Percentiles rank a stretch among this genome's conserved stretches.
Conservation (phyloP, 2,329 filamentous ascomycete species). For the Sporothrix brunneoviolacea region DNA sequence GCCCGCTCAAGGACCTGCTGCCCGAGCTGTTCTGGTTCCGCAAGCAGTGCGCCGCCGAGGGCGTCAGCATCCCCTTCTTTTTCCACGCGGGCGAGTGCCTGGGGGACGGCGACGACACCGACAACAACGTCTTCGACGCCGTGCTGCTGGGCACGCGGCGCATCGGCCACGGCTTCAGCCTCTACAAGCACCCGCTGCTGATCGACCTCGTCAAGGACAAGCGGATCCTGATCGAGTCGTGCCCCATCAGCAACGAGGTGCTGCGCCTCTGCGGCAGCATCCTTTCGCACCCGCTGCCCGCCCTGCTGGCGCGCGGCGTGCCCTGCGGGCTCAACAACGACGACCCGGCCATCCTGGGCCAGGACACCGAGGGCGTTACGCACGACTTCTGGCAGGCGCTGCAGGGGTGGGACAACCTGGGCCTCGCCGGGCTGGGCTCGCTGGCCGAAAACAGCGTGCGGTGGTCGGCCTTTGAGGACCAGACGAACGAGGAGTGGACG, state of each 20-base stretch:
- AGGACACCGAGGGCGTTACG: slow-evolving; percentile 73
- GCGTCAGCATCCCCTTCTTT: slow-evolving; percentile 83
- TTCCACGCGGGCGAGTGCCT: slow-evolving; percentile 91
- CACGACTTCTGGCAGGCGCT: slow-evolving; percentile 93
- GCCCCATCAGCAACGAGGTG: slow-evolving; percentile 81
- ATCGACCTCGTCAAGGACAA: slow-evolving; percentile 85
- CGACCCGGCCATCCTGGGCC: slow-evolving; percentile 77
- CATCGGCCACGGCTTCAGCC: slow-evolving; percentile 81
- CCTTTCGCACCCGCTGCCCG: slow-evolving; percentile 58
- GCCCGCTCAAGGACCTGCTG: slow-evolving; percentile 67
- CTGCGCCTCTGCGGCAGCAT: slow-evolving; percentile 22
- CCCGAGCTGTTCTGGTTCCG: slow-evolving; percentile 92
- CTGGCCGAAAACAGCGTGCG: slow-evolving; percentile 89
- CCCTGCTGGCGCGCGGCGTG: slow-evolving; percentile 77
- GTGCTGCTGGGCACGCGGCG: slow-evolving; percentile 78
- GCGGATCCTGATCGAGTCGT: slow-evolving; percentile 81
- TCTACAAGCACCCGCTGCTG: slow-evolving; percentile 87
- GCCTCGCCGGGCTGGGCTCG: slow-evolving; percentile 75
- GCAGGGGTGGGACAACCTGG: slow-evolving; percentile 87
- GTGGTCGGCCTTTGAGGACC: slow-evolving; percentile 85
- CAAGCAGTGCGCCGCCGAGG: slow-evolving; percentile 71
- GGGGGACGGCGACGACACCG: slow-evolving; percentile 64
- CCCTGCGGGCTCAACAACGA: slow-evolving; percentile 82
- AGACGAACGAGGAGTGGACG: slow-evolving; percentile 62
- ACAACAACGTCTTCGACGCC: slow-evolving; percentile 82